A percentile compares a stretch with the other conserved stretches of the same genome.
Conservation (phyloP, 768 basidiomycete species). For the Leccinellum albellum region DNA sequence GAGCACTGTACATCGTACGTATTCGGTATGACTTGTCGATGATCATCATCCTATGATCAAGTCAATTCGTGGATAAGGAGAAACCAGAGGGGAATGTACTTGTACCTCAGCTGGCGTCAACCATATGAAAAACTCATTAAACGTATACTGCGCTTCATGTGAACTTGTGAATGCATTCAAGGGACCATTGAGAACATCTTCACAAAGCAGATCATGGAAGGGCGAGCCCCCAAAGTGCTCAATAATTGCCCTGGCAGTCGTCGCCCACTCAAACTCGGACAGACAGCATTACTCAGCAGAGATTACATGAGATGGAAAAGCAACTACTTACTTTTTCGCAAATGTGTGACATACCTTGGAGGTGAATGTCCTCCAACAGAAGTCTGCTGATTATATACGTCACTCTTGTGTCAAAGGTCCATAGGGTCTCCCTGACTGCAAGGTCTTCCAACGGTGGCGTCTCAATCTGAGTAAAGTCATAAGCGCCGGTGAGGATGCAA, state of each 20-base stretch:
- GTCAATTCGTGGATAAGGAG: neutral
- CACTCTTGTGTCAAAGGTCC: neutral
- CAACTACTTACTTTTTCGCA: neutral
- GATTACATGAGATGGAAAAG: neutral
- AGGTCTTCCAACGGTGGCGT: neutral
- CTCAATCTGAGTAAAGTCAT: neutral
- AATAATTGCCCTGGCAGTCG: neutral
- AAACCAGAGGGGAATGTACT: neutral
- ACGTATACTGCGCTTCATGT: neutral
- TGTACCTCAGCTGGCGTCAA: neutral
- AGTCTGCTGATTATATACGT: neutral
- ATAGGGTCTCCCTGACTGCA: neutral
- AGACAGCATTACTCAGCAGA: neutral
- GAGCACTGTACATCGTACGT: neutral
- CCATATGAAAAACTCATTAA: neutral
- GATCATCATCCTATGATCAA: neutral
- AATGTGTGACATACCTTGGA: neutral
- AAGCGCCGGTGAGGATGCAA: neutral
- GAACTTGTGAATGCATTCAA: neutral
- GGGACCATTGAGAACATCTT: neutral
- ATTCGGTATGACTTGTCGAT: neutral
- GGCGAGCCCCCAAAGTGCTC: neutral
- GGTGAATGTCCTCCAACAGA: neutral
- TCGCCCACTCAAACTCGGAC: neutral
- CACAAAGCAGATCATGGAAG: neutral